phyloP scores from a whole-genome alignment of 805 yeast species.

The Metschnikowia drakensbergensis region DNA sequence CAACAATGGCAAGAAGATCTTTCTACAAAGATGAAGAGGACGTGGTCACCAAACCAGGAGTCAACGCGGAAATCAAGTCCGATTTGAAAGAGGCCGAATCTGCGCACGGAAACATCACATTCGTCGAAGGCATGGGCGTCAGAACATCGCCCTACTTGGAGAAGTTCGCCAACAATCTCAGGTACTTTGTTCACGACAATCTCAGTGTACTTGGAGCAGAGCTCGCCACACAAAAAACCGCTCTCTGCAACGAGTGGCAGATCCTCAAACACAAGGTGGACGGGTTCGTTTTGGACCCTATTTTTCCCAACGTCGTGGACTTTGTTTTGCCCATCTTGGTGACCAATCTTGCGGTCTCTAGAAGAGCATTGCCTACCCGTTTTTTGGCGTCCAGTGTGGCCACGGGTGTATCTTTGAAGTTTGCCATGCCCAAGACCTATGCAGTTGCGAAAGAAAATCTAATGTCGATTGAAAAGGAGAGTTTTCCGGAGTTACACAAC shows the following conservation, averaged over 20 bases:
- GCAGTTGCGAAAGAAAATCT: constrained; percentile 16
- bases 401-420: constrained; percentile 41
- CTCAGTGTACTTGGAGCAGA: constrained; percentile 41
- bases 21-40: constrained; percentile 54
- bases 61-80: constrained; percentile 33
- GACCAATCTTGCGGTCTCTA: constrained; percentile 52
- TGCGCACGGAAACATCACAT: constrained; percentile 35
- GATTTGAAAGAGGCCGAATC: constrained; percentile 39
- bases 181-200: constrained; percentile 39
- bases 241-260: constrained; percentile 41
- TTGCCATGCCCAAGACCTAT: constrained; percentile 46
- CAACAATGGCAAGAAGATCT: constrained; percentile 28
- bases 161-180: constrained; percentile 34
- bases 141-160: constrained; percentile 48
- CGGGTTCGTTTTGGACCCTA: constrained; percentile 45
- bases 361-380: constrained; percentile 46
- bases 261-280: constrained; percentile 29
- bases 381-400: constrained; percentile 49
- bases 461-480: constrained; percentile 24
- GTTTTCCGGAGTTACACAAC: constrained; percentile 29
- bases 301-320: constrained; percentile 52
- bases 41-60: constrained; percentile 47
- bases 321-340: constrained; percentile 53
- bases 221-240: constrained; percentile 43
- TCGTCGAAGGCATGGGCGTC: constrained; percentile 53